These are phyloP conservation scores for Kwoniella pini DNA, from an alignment of 768 basidiomycete genomes.

Conservation along the genomic window DNA sequence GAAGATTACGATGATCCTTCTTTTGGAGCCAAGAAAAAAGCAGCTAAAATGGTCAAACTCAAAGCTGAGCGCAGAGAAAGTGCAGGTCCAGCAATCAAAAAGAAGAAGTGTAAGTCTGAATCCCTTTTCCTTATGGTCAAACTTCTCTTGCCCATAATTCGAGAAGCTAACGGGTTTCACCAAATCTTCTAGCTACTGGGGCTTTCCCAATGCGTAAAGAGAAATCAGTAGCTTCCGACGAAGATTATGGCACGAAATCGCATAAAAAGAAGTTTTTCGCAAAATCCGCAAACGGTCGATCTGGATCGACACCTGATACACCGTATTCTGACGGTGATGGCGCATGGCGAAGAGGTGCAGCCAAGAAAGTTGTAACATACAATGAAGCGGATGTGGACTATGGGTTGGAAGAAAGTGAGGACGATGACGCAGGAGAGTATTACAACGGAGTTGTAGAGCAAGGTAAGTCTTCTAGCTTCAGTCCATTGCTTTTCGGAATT, in stretches of 20 bases:
- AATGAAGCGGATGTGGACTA: slow-evolving; percentile 51
- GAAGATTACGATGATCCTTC: slow-evolving; percentile 39
- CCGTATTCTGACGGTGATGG: slow-evolving; percentile 29
- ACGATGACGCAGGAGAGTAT: slow-evolving; percentile 29
- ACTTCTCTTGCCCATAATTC: not conserved
- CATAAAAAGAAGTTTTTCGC: slow-evolving; percentile 45
- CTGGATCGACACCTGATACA: slow-evolving; percentile 30
- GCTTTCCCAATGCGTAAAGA: slow-evolving; percentile 38
- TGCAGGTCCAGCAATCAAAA: slow-evolving; percentile 16
- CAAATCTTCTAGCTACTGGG: slow-evolving; percentile 17
- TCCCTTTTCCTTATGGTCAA: not conserved
- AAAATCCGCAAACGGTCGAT: slow-evolving; percentile 19
- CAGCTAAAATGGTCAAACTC: slow-evolving; percentile 5
- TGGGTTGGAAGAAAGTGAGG: slow-evolving; percentile 39
- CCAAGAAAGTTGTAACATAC: slow-evolving; percentile 45
- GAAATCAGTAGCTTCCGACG: slow-evolving; percentile 39
- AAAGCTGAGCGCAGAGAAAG: slow-evolving; percentile 14
- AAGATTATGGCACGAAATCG: slow-evolving; percentile 48
- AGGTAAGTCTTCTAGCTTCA: slow-evolving; percentile 20
- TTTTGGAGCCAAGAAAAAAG: slow-evolving; percentile 33
- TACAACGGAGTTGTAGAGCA: slow-evolving; percentile 23
- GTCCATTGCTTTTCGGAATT: slow-evolving; percentile 6
- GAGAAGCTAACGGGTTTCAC: not conserved
- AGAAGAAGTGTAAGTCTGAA: slow-evolving; percentile 24
- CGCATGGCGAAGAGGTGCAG: slow-evolving; percentile 43